Base-by-base conservation (phyloP, 495 filamentous ascomycete genomes). In the Pseudotulostoma volvatum region DNA sequence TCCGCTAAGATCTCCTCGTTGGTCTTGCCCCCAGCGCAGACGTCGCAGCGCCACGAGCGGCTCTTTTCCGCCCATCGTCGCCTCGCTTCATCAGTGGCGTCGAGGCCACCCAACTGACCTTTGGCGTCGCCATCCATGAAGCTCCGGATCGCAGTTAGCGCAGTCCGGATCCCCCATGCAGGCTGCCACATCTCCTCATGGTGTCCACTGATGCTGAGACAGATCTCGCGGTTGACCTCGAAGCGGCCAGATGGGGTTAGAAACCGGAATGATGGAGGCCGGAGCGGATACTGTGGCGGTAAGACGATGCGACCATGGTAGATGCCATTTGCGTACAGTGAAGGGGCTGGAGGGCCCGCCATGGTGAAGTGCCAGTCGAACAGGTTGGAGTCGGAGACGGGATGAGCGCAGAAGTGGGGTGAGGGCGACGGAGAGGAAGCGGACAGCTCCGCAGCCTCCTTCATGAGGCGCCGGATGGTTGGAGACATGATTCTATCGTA, bases 351-450 rank as follows among this genome's bases (percentile, higher is more conserved):
- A 0, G 90, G 90, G 1, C 90, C 90, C 35, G 76, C 73, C n/a
- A 97, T 63, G 0, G 90, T 97, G 71, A 97, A 97, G 70, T 97
- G 90, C 90, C 90, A 97, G 64, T 95, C 88, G 66, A 93, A 93
- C 43, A 97, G 80, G 63, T 94, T 84, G 34, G 71, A 60, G 50
- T 93, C 84, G 44, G 48, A 52, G 46, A 85, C 70, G 1, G 90
- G 90, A 2, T 69, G 53, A 33, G 90, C 90, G 50, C 78, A 72
- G 60, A 83, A 85, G 60, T 87, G 82, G 16, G 84, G 66, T 2
- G 81, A 84, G 3, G 86, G 81, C 17, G 52, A 52, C 5, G 54
- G 37, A 28, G 53, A 45, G 38, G 77, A 66, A 48, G 63, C 64
- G 49, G 79, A 69, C 45, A 97, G 76, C 53, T 94, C 86, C 41